phyloP scores from a whole-genome alignment of 495 filamentous ascomycete species.

The Xylaria acuta region DNA sequence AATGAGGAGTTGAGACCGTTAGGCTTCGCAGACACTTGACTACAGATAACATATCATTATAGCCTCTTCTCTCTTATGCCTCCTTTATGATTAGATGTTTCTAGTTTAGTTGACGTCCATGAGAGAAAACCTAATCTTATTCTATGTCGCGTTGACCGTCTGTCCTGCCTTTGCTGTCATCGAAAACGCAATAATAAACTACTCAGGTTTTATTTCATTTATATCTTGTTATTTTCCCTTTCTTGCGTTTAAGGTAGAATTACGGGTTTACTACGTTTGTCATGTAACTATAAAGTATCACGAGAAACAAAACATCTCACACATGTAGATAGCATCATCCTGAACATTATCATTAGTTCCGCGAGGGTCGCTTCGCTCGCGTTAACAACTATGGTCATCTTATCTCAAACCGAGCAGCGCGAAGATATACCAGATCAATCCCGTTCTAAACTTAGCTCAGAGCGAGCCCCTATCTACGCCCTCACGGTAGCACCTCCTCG shows the following conservation, averaged over 20 bases:
- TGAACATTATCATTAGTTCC: not conserved
- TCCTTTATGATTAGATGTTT: not conserved
- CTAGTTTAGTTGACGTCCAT: not conserved
- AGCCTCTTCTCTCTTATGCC: not conserved
- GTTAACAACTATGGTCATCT: not conserved
- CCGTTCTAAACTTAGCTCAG: not conserved
- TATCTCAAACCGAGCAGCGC: not conserved
- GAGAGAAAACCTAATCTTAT: not conserved
- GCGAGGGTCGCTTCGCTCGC: not conserved
- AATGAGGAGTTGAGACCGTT: not conserved
- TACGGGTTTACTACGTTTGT: not conserved
- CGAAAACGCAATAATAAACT: not conserved
- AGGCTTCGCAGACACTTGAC: not conserved
- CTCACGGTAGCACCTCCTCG: constrained; percentile 68
- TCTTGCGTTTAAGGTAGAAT: not conserved
- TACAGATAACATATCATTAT: not conserved
- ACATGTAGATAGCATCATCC: not conserved
- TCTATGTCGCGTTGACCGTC: not conserved
- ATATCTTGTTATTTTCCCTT: not conserved
- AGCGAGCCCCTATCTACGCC: no score
- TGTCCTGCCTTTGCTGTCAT: not conserved
- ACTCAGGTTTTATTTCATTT: not conserved
- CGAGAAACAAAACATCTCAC: not conserved
- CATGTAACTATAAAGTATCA: not conserved
- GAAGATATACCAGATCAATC: constrained; percentile 8